Conservation (phyloP, 257 asterid genomes). For the Catharanthus roseus region DNA sequence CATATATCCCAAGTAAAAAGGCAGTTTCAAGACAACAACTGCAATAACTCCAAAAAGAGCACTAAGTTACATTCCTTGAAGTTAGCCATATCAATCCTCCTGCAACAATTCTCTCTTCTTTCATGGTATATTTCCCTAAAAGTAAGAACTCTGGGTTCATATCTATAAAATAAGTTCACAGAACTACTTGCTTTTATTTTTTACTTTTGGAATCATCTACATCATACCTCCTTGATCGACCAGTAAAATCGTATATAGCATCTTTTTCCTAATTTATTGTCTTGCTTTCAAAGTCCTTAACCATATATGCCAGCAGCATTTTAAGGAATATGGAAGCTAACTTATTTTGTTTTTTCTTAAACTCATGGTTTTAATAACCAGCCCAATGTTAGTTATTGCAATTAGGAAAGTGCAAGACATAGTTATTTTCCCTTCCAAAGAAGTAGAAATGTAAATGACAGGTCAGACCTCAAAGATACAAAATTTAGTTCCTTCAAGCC, state of each 20-base stretch:
- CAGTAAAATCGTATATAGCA: background rate
- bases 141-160: background rate
- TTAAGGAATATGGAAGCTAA: background rate
- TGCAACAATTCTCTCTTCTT: background rate
- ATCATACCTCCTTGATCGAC: background rate
- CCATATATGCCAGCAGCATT: background rate
- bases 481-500: background rate
- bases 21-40: background rate
- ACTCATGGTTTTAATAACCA: background rate
- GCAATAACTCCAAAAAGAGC: background rate
- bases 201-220: background rate
- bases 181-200: background rate
- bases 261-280: background rate
- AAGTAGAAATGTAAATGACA: background rate
- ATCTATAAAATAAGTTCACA: background rate
- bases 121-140: background rate
- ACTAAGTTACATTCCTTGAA: background rate
- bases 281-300: background rate
- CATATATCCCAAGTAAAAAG: background rate
- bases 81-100: background rate
- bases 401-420: background rate
- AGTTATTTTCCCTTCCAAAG: background rate
- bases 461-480: background rate
- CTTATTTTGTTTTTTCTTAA: too few species aligned
- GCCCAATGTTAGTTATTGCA: background rate